Percentiles rank a stretch among this genome's conserved stretches.
These are phyloP conservation scores for Benincasa hispida DNA, from an alignment of 306 rosid species.

Conservation along the genomic window DNA sequence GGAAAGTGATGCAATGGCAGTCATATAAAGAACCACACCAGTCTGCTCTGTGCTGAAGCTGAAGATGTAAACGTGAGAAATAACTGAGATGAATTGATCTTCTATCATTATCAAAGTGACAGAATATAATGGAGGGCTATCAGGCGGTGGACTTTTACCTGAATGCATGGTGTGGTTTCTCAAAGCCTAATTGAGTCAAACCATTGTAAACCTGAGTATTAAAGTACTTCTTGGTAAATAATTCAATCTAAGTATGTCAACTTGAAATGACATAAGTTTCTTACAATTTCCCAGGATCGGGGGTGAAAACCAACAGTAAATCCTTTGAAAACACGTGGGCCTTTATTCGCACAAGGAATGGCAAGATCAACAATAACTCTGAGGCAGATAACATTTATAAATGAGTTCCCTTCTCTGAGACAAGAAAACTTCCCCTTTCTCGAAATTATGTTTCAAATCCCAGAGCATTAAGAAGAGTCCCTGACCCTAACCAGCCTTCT, in stretches of 20 bases:
- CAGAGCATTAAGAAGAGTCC: neutral
- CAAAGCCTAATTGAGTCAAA: constrained; percentile 74
- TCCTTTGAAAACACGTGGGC: constrained; percentile 75
- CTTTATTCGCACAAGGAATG: constrained; percentile 59
- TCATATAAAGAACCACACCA: constrained; percentile 54
- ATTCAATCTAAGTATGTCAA: constrained; percentile 3
- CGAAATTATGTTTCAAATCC: neutral
- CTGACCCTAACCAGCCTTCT: neutral
- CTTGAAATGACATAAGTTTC: constrained; percentile 18
- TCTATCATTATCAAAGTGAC: neutral
- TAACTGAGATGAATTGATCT: neutral
- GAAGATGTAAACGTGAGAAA: constrained; percentile 17
- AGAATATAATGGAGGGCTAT: neutral
- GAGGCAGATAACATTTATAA: constrained; percentile 23
- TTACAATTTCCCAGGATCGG: constrained; percentile 91
- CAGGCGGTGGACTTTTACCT: constrained; percentile 32
- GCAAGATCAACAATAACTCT: constrained; percentile 77
- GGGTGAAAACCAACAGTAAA: constrained; percentile 96
- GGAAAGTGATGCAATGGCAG: constrained; percentile 79
- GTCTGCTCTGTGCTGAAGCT: constrained; percentile 62
- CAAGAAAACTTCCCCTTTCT: neutral
- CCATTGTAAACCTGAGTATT: constrained; percentile 80
- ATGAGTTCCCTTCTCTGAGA: constrained; percentile 2
- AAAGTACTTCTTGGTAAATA: neutral
- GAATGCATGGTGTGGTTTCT: constrained; percentile 47